A percentile compares a stretch with the other conserved stretches of the same genome.
Evolutionary conservation across 2,329 filamentous ascomycete genomes (phyloP).

Genomic region (Aspergillus pseudoglaucus): DNA sequence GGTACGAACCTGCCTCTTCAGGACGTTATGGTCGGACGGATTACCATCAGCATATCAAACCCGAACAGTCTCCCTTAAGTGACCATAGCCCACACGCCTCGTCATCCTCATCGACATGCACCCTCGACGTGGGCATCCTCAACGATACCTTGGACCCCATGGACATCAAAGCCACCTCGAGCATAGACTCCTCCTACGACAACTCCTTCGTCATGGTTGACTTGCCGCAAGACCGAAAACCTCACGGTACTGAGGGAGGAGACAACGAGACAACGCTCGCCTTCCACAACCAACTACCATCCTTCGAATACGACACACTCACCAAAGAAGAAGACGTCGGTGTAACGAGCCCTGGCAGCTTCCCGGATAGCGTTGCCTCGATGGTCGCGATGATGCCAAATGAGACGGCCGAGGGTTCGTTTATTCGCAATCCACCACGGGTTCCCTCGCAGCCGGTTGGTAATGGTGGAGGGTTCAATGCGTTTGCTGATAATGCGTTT

Average conservation of each 20-base stretch:
- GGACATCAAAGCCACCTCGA: conserved; percentile 29
- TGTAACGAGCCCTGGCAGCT: conserved; percentile 12
- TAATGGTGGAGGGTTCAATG: conserved; percentile 19
- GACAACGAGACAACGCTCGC: conserved; percentile 1
- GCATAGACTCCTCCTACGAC: conserved; percentile 28
- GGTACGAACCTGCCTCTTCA: conserved; percentile 29
- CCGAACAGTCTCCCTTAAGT: conserved; percentile 32
- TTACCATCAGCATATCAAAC: conserved; percentile 29
- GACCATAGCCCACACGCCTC: conserved; percentile 32
- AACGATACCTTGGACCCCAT: conserved; percentile 35
- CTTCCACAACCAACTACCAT: conserved; percentile 20
- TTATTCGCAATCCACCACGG: conserved; percentile 21
- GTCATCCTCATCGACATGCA: conserved; percentile 35
- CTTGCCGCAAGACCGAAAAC: conserved; percentile 18
- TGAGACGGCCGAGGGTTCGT: conserved; percentile 18
- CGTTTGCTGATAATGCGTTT: conserved; percentile 19
- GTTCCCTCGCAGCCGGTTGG: background rate
- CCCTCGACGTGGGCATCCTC: conserved; percentile 31
- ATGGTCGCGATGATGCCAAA: conserved; percentile 25
- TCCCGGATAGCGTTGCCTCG: conserved; percentile 25
- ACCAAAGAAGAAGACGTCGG: conserved; percentile 19
- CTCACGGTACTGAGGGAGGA: background rate
- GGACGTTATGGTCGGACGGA: conserved; percentile 27
- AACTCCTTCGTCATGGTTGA: conserved; percentile 23
- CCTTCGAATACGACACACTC: conserved; percentile 21